Evolutionary conservation across 371 early-diverging fungal species (phyloP).

Genomic region (Blyttiomyces sp.): DNA sequence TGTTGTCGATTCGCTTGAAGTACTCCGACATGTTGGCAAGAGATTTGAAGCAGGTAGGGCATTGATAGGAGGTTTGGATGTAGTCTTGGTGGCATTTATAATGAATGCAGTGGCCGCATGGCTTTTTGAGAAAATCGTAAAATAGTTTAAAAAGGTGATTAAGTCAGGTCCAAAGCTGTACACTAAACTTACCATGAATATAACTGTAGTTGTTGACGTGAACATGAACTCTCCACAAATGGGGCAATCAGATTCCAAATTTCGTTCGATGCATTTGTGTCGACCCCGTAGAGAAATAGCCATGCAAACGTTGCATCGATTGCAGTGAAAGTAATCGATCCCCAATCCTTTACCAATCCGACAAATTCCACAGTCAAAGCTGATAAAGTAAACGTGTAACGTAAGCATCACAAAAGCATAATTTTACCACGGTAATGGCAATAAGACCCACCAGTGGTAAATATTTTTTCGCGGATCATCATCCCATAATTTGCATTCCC

Average conservation of each 20-base stretch:
- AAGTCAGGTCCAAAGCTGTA: not conserved
- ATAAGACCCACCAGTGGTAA: slow-evolving; percentile 63
- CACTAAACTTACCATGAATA: slow-evolving; percentile 85
- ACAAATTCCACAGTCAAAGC: slow-evolving; percentile 89
- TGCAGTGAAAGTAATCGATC: slow-evolving; percentile 90
- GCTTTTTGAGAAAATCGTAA: slow-evolving; percentile 43
- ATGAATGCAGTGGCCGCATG: slow-evolving; percentile 96
- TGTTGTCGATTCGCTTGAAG: slow-evolving; percentile 79
- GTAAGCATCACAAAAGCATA: not conserved
- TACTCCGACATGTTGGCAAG: slow-evolving; percentile 81
- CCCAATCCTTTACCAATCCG: slow-evolving; percentile 80
- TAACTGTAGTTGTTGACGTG: slow-evolving; percentile 73
- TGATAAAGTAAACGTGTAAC: not conserved
- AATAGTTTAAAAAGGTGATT: slow-evolving; percentile 1
- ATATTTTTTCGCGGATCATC: slow-evolving; percentile 76
- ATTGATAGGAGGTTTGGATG: slow-evolving; percentile 86
- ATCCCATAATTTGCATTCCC: slow-evolving; percentile 92
- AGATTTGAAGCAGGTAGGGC: slow-evolving; percentile 95
- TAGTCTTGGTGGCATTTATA: slow-evolving; percentile 79
- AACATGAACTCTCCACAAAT: slow-evolving; percentile 98
- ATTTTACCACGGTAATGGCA: not conserved
- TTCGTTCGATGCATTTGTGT: slow-evolving; percentile 95
- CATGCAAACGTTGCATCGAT: slow-evolving; percentile 93
- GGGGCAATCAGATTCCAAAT: slow-evolving; percentile 90
- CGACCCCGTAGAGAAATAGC: slow-evolving; percentile 63